A percentile compares a stretch with the other conserved stretches of the same genome.
These are phyloP conservation scores for Cyathus striatus DNA, from an alignment of 768 basidiomycete genomes.

Conservation along the genomic window DNA sequence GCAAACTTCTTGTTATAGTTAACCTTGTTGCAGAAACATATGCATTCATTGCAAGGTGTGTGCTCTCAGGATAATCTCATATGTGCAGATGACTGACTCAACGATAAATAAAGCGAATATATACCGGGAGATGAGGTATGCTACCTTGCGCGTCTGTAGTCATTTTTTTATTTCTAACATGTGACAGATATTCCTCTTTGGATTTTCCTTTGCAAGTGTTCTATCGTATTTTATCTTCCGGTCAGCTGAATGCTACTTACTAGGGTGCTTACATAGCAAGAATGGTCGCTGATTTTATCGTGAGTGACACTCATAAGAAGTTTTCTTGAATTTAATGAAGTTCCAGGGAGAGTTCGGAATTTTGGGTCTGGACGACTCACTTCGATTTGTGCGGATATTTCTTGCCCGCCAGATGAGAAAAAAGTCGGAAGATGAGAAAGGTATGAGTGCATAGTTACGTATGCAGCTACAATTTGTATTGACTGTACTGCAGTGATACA, in stretches of 20 bases:
- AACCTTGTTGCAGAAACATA: slow-evolving; percentile 77
- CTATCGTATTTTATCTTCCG: not conserved
- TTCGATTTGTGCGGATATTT: slow-evolving; percentile 63
- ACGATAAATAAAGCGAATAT: slow-evolving; percentile 47
- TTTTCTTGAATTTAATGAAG: too few relatives aligned
- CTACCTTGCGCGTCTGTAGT: not conserved
- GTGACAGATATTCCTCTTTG: slow-evolving; percentile 67
- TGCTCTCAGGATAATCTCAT: slow-evolving; percentile 4
- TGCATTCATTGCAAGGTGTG: slow-evolving; percentile 77
- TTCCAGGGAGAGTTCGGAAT: slow-evolving; percentile 63
- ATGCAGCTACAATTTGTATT: not conserved
- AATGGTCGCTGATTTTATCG: slow-evolving; percentile 70
- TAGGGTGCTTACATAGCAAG: slow-evolving; percentile 76
- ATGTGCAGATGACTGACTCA: not conserved
- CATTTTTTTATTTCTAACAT: slow-evolving; percentile 3
- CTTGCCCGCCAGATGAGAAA: slow-evolving; percentile 57
- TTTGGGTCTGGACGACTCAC: slow-evolving; percentile 69
- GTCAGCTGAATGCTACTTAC: not conserved
- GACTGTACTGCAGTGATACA: slow-evolving; percentile 22
- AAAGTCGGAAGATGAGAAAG: slow-evolving; percentile 39
- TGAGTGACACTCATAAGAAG: slow-evolving; percentile 23
- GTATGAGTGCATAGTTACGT: too few relatives aligned
- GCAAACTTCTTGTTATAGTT: slow-evolving; percentile 27
- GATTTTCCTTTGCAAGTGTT: slow-evolving; percentile 60
- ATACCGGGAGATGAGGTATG: slow-evolving; percentile 65